These are phyloP conservation scores for Ochromonadaceae sp. DNA, from an alignment of 352 stramenopile species.

Conservation along the genomic window DNA sequence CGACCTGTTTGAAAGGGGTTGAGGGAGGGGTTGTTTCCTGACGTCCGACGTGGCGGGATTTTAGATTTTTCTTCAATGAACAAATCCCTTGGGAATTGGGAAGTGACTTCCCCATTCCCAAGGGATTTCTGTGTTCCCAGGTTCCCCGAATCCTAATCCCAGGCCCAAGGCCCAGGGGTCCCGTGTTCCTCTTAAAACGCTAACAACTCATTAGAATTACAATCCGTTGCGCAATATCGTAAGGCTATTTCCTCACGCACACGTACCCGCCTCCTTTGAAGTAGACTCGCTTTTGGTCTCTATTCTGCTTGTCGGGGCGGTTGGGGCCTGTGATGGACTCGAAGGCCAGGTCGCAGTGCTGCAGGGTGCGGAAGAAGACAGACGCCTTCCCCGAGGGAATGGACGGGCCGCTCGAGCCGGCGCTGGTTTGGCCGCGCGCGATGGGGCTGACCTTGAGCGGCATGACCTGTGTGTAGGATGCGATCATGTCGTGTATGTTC, in stretches of 20 bases:
- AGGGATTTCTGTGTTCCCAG: too few relatives aligned
- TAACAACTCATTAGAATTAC: too few relatives aligned
- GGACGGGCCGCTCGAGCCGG: background rate
- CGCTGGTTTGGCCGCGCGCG: slow-evolving; percentile 19
- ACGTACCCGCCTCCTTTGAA: slow-evolving; percentile 10
- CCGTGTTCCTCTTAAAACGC: too few relatives aligned
- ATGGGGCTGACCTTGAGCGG: slow-evolving; percentile 39
- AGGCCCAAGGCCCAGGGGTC: too few relatives aligned
- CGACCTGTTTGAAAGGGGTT: too few relatives aligned
- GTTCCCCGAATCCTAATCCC: too few relatives aligned
- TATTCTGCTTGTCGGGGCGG: background rate
- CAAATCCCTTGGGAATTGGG: too few relatives aligned
- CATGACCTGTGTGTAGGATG: slow-evolving; percentile 36
- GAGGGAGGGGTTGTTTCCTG: too few relatives aligned
- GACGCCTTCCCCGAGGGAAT: background rate
- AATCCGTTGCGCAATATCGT: too few relatives aligned
- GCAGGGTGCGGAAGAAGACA: background rate
- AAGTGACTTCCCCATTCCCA: too few relatives aligned
- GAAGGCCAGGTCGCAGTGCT: slow-evolving; percentile 9
- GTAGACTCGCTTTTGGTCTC: slow-evolving; percentile 14
- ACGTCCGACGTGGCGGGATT: too few relatives aligned
- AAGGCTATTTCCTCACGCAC: slow-evolving; percentile 10
- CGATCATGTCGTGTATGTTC: slow-evolving; percentile 42
- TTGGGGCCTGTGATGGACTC: background rate
- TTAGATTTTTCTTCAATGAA: too few relatives aligned